phyloP scores from a whole-genome alignment of 495 filamentous ascomycete species.

The Poronia punctata region DNA sequence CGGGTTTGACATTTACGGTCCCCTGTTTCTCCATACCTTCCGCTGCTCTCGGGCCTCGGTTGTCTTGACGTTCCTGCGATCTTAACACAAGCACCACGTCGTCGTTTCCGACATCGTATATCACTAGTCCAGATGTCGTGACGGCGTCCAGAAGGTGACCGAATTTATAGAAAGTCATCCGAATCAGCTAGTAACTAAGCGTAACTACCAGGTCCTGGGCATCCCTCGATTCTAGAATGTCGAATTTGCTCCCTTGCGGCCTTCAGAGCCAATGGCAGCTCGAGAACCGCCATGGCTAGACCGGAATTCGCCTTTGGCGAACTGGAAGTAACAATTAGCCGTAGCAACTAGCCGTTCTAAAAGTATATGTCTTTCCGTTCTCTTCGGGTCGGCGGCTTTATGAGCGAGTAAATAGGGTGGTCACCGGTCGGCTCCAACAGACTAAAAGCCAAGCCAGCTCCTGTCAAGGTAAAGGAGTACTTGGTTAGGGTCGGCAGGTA shows the following conservation, averaged over 20 bases:
- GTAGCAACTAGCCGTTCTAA: constrained; percentile 29
- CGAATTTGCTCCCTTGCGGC: constrained; percentile 2
- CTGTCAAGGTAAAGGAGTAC: constrained; percentile 19
- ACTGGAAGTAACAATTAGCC: constrained; percentile 23
- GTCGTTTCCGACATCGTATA: constrained; percentile 28
- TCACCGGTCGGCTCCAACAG: constrained; percentile 22
- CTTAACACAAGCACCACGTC: constrained; percentile 27
- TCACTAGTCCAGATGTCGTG: constrained; percentile 28
- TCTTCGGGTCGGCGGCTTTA: constrained; percentile 6
- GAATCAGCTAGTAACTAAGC: constrained; percentile 33
- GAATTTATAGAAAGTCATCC: constrained; percentile 30
- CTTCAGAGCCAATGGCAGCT: constrained; percentile 1
- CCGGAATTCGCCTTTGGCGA: constrained; percentile 37
- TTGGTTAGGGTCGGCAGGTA: constrained; percentile 29
- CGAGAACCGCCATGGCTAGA: constrained; percentile 26
- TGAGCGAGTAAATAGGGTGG: constrained; percentile 22
- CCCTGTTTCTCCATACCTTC: no score
- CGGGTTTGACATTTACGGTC: constrained; percentile 1
- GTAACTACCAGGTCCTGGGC: constrained; percentile 40
- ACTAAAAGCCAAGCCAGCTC: constrained; percentile 23
- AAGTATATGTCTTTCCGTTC: constrained; percentile 21
- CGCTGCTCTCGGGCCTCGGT: neutral
- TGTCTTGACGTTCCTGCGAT: constrained; percentile 2
- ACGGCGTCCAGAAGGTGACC: constrained; percentile 34
- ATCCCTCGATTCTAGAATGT: constrained; percentile 25